A percentile compares a stretch with the other conserved stretches of the same genome.
Conservation (phyloP, 345 rosid genomes). For the Ailanthus altissimus region DNA sequence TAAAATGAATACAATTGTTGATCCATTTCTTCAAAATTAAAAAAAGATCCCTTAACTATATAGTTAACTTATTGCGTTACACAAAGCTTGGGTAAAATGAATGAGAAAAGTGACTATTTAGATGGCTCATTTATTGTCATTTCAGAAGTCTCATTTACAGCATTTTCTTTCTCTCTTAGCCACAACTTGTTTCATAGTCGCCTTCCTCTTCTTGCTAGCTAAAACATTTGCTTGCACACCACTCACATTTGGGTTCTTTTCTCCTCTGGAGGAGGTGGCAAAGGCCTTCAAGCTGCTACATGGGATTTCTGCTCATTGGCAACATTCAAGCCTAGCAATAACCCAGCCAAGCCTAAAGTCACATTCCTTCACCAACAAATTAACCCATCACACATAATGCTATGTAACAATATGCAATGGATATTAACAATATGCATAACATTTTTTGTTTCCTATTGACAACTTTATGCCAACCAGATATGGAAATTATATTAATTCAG, state of each 20-base stretch:
- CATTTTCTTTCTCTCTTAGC: slow-evolving; percentile 75
- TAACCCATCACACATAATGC: slow-evolving; percentile 2
- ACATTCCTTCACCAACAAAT: slow-evolving; percentile 36
- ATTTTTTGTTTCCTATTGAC: too few relatives aligned
- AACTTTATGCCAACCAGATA: not conserved
- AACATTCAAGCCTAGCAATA: slow-evolving; percentile 44
- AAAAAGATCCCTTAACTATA: not conserved
- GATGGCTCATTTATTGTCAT: not conserved
- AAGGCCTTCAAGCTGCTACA: slow-evolving; percentile 67
- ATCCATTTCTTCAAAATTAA: not conserved
- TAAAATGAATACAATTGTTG: not conserved
- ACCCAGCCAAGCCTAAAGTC: slow-evolving; percentile 47
- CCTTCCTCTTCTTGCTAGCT: slow-evolving; percentile 82
- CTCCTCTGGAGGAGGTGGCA: slow-evolving; percentile 59
- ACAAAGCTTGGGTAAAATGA: not conserved
- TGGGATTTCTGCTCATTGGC: slow-evolving; percentile 37
- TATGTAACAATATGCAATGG: not conserved
- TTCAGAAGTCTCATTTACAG: slow-evolving; percentile 25
- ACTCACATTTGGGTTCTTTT: slow-evolving; percentile 74
- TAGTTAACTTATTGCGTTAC: not conserved
- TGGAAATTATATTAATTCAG: too few relatives aligned
- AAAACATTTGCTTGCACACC: slow-evolving; percentile 78
- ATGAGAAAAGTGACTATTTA: not conserved
- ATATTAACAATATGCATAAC: not conserved
- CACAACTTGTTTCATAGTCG: slow-evolving; percentile 46